Evolutionary conservation across 352 stramenopile genomes (phyloP).

Genomic region (Phytophthora agathidicida): DNA sequence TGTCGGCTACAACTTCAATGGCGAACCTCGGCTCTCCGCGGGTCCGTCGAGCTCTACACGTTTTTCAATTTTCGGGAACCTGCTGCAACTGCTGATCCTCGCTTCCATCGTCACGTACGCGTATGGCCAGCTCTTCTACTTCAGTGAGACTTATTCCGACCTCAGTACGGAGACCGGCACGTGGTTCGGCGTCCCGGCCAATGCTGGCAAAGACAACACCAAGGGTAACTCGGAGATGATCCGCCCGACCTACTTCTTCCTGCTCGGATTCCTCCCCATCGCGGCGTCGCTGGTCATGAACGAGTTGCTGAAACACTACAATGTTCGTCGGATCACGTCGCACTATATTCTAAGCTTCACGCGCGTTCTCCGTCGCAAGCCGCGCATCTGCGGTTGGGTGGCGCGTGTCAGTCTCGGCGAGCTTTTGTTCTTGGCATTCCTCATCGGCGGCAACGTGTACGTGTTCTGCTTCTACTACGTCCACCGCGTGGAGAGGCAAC

Average conservation of each 20-base stretch:
- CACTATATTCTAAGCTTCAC: constrained; percentile 35
- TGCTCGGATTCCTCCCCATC: constrained; percentile 50
- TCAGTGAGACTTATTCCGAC: constrained; percentile 26
- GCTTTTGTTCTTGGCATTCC: constrained; percentile 29
- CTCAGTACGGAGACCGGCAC: constrained; percentile 19
- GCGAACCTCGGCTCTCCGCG: neutral
- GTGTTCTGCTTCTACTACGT: constrained; percentile 34
- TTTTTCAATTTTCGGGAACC: constrained; percentile 19
- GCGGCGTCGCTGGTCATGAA: constrained; percentile 43
- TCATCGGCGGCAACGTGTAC: constrained; percentile 46
- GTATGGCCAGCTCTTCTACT: constrained; percentile 36
- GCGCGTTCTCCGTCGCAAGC: constrained; percentile 51
- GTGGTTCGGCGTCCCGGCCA: constrained; percentile 40
- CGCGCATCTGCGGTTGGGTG: constrained; percentile 28
- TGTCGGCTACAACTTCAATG: constrained; percentile 12
- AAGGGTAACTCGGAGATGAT: constrained; percentile 52
- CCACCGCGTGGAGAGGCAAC: constrained; percentile 2
- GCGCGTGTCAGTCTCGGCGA: constrained; percentile 51
- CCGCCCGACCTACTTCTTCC: constrained; percentile 55
- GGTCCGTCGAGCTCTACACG: constrained; percentile 1
- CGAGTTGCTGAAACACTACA: constrained; percentile 44
- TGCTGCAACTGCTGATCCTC: constrained; percentile 36
- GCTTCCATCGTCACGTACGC: constrained; percentile 36
- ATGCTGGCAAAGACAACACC: constrained; percentile 3
- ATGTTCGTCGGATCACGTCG: constrained; percentile 42